These are phyloP conservation scores for Keithomyces neogunnii DNA, from an alignment of 2,329 filamentous ascomycete species.

Conservation along the genomic window DNA sequence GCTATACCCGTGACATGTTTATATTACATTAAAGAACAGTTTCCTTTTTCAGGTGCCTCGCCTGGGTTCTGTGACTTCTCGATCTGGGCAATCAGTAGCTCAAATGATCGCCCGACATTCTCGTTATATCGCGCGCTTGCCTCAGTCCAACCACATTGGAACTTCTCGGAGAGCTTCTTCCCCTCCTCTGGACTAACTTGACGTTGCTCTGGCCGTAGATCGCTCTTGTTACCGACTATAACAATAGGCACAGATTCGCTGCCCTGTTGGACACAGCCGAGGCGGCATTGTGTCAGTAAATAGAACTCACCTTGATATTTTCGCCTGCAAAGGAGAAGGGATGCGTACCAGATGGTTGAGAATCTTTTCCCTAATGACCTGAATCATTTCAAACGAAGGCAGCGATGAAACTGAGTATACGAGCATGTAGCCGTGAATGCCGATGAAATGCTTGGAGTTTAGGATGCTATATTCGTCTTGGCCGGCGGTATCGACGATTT, in stretches of 20 bases:
- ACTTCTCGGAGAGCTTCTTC: slow-evolving; percentile 73
- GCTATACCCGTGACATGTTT: not conserved
- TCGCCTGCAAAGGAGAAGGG: not conserved
- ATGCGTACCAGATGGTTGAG: slow-evolving; percentile 78
- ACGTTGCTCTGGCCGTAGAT: slow-evolving; percentile 84
- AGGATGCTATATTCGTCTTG: slow-evolving; percentile 99
- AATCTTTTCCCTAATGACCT: slow-evolving; percentile 94
- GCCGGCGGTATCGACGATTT: slow-evolving; percentile 97
- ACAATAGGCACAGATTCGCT: slow-evolving; percentile 88
- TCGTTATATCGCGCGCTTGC: slow-evolving; percentile 90
- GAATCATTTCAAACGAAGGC: slow-evolving; percentile 95
- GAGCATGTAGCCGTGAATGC: slow-evolving; percentile 97
- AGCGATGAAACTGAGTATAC: slow-evolving; percentile 95
- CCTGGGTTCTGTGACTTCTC: slow-evolving; percentile 89
- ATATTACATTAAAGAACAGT: slow-evolving; percentile 75
- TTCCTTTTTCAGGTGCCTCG: slow-evolving; percentile 70
- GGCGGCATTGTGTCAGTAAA: not conserved
- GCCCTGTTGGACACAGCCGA: slow-evolving; percentile 45
- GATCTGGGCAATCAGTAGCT: slow-evolving; percentile 88
- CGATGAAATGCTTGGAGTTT: slow-evolving; percentile 98
- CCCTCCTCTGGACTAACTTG: slow-evolving; percentile 84
- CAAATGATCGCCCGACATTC: slow-evolving; percentile 88
- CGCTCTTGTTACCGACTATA: slow-evolving; percentile 95
- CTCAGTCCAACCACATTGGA: slow-evolving; percentile 90
- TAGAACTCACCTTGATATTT: not conserved